A percentile compares a stretch with the other conserved stretches of the same genome.
These are phyloP conservation scores for Cicer chorassanicum DNA, from an alignment of 306 rosid species.

Conservation along the genomic window DNA sequence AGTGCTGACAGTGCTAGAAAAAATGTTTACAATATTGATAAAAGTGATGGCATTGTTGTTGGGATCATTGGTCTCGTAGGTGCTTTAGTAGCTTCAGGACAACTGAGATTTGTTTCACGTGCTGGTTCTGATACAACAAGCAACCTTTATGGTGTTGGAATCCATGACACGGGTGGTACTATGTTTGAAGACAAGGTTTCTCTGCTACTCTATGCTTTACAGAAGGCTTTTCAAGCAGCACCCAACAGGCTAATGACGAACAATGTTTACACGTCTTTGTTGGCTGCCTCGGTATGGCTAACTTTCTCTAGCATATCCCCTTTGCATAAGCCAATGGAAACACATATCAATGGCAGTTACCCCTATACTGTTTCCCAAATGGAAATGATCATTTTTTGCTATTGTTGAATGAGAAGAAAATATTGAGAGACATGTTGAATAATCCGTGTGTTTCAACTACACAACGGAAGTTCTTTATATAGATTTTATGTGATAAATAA, in stretches of 20 bases:
- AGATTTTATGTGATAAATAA: too few relatives aligned
- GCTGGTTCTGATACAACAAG: slow-evolving; percentile 64
- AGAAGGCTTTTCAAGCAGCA: slow-evolving; percentile 93
- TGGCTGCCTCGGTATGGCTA: slow-evolving; percentile 95
- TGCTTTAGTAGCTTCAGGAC: slow-evolving; percentile 90
- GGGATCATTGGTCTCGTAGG: slow-evolving; percentile 91
- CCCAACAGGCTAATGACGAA: slow-evolving; percentile 90
- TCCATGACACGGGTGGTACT: slow-evolving; percentile 82
- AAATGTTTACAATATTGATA: slow-evolving; percentile 91
- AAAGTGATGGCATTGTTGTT: slow-evolving; percentile 90
- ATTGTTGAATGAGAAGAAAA: too few relatives aligned
- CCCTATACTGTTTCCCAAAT: slow-evolving; percentile 23
- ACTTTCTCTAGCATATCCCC: slow-evolving; percentile 38
- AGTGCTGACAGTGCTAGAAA: slow-evolving; percentile 96
- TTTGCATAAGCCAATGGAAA: slow-evolving; percentile 18
- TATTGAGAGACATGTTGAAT: too few relatives aligned
- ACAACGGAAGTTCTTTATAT: too few relatives aligned
- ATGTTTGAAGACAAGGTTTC: slow-evolving; percentile 98
- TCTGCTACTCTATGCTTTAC: slow-evolving; percentile 87
- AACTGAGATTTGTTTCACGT: slow-evolving; percentile 71
- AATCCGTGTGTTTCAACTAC: too few relatives aligned
- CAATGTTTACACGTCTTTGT: slow-evolving; percentile 82
- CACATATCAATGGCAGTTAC: neutral
- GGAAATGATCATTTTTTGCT: neutral
- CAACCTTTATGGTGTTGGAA: slow-evolving; percentile 75